phyloP scores from a whole-genome alignment of 2,329 filamentous ascomycete species.

The Albophoma yamanashiensis region DNA sequence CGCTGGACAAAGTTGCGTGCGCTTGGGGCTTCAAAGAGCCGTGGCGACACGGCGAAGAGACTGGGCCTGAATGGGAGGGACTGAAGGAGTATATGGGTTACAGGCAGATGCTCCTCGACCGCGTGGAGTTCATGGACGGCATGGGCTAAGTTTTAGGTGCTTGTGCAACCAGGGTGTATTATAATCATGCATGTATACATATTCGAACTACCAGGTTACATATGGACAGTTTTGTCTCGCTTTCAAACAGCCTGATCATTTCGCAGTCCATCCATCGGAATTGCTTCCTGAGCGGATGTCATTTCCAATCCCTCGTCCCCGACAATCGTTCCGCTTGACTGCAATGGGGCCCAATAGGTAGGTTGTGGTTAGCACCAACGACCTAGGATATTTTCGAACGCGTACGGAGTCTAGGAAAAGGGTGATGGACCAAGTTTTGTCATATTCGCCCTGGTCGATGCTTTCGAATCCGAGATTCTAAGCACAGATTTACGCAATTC shows the following conservation, averaged over 20 bases:
- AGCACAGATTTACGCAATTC: no score
- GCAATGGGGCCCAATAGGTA: no score
- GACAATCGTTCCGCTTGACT: no score
- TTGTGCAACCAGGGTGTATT: not conserved
- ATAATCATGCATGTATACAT: not conserved
- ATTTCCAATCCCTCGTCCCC: no score
- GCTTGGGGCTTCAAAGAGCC: conserved; percentile 86
- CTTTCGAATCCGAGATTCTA: no score
- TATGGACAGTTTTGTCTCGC: not conserved
- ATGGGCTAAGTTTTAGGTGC: conserved; percentile 41
- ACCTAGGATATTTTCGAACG: no score
- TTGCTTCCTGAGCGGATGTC: not conserved
- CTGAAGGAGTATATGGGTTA: conserved; percentile 74
- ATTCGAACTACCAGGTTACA: no score
- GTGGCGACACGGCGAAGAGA: conserved; percentile 76
- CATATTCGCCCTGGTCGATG: no score
- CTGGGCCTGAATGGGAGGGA: conserved; percentile 80
- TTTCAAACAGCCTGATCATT: not conserved
- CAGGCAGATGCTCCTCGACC: conserved; percentile 83
- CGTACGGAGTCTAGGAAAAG: no score
- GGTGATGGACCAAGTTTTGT: no score
- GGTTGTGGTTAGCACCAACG: no score
- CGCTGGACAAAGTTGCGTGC: conserved; percentile 74
- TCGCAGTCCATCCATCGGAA: not conserved
- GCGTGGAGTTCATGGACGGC: conserved; percentile 81